These are phyloP conservation scores for Phytophthora brassicae DNA, from an alignment of 352 stramenopile species.

Conservation along the genomic window DNA sequence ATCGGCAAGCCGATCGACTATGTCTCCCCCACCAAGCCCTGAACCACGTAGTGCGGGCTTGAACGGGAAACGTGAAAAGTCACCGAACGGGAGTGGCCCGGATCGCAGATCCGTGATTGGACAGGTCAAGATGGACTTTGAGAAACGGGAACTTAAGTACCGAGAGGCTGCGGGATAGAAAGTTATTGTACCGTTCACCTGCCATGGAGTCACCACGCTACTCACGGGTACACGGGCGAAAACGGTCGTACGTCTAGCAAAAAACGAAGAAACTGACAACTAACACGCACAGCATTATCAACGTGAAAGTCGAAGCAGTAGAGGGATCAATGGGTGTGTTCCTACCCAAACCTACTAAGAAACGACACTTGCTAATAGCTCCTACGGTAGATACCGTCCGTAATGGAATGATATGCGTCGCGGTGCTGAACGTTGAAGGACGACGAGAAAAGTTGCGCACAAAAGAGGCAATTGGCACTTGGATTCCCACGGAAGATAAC, in stretches of 20 bases:
- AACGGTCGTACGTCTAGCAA: not conserved
- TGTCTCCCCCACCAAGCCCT: too few relatives aligned
- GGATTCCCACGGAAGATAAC: constrained; percentile 14
- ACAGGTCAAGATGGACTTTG: not conserved
- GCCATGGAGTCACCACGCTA: not conserved
- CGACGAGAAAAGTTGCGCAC: constrained; percentile 3
- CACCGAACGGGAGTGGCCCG: too few relatives aligned
- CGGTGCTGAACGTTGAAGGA: constrained; percentile 23
- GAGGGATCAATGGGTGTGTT: constrained; percentile 11
- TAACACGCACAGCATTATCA: not conserved
- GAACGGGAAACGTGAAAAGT: too few relatives aligned
- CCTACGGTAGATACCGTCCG: constrained; percentile 8
- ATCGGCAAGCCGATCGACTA: too few relatives aligned
- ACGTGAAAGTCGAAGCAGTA: constrained; percentile 4
- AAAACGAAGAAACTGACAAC: not conserved
- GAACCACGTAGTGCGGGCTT: too few relatives aligned
- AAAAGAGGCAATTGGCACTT: constrained; percentile 5
- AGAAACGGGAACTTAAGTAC: not conserved
- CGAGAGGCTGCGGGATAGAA: not conserved
- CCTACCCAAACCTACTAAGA: not conserved
- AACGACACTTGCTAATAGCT: constrained; percentile 12
- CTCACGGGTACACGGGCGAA: not conserved
- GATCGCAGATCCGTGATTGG: too few relatives aligned
- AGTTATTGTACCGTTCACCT: not conserved
- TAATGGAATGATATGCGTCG: not conserved